A percentile compares a stretch with the other conserved stretches of the same genome.
Evolutionary conservation across 1,284 basidiomycete genomes (phyloP).

Genomic region (Pseudozyma hubeiensis): DNA sequence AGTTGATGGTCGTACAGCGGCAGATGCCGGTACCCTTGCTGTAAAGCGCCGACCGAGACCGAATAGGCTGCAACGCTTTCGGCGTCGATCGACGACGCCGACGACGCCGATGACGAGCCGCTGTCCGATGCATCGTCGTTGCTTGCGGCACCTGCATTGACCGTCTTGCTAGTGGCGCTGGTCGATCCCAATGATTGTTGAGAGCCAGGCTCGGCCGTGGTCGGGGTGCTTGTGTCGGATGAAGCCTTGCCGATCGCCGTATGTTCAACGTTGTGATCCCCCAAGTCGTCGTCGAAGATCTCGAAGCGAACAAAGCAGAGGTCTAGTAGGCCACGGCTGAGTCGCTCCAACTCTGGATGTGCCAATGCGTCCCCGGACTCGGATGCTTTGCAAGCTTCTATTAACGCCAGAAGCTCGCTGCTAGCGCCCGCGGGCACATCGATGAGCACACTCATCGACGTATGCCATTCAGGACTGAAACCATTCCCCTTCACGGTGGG

Average conservation of each 20-base stretch:
- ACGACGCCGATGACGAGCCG: slow-evolving; percentile 21
- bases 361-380: neutral
- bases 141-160: slow-evolving; percentile 3
- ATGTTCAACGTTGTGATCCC: slow-evolving; percentile 11
- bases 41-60: slow-evolving; percentile 45
- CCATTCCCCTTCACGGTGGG: slow-evolving; percentile 57
- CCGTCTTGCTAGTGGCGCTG: neutral
- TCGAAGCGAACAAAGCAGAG: slow-evolving; percentile 66
- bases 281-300: slow-evolving; percentile 54
- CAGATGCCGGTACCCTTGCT: slow-evolving; percentile 63
- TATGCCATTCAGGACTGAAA: slow-evolving; percentile 64
- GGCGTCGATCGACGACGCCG: slow-evolving; percentile 37
- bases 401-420: slow-evolving; percentile 22
- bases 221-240: neutral
- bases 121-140: slow-evolving; percentile 1
- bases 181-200: slow-evolving; percentile 6
- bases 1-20: slow-evolving; percentile 64
- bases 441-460: slow-evolving; percentile 51
- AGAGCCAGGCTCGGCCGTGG: slow-evolving; percentile 5
- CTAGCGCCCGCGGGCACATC: slow-evolving; percentile 54
- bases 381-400: slow-evolving; percentile 20
- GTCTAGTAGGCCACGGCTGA: slow-evolving; percentile 62
- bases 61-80: slow-evolving; percentile 49
- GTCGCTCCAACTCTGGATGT: slow-evolving; percentile 21
- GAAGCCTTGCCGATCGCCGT: neutral